Conservation (phyloP, 2,329 filamentous ascomycete genomes). For the Pezicula carpinea region DNA sequence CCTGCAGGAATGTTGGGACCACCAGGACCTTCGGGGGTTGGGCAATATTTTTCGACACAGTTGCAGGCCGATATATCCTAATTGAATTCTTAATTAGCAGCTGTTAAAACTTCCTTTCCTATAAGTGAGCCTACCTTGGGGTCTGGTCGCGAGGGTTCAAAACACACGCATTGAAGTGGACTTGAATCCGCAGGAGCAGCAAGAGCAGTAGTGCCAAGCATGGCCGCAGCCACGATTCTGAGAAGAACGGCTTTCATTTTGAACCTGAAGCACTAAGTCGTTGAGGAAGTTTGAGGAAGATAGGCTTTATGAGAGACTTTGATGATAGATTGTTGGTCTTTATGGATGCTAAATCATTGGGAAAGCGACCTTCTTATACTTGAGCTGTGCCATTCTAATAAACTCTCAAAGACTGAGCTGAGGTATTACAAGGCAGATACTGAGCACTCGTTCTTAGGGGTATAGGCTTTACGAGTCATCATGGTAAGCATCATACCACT, state of each 20-base stretch:
- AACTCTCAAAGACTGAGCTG: neutral
- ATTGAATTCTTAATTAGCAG: neutral
- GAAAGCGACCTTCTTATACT: neutral
- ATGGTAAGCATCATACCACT: neutral
- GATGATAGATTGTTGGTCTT: neutral
- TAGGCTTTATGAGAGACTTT: too few relatives aligned
- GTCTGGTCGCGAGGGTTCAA: neutral
- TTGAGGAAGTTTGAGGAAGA: neutral
- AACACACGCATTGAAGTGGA: neutral
- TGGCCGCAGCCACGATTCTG: neutral
- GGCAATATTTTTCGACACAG: neutral
- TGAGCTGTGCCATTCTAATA: neutral
- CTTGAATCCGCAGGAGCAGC: neutral
- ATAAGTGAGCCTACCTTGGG: neutral
- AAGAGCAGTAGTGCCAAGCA: neutral
- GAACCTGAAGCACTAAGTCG: neutral
- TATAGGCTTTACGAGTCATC: neutral
- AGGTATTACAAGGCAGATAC: neutral
- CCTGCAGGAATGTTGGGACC: neutral
- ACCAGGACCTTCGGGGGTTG: neutral
- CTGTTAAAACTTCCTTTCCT: neutral
- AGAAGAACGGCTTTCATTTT: conserved; percentile 1
- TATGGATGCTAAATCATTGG: neutral
- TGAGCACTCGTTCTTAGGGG: neutral
- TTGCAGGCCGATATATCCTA: neutral